phyloP scores from a whole-genome alignment of 352 stramenopile species.

The Phytophthora quininea region DNA sequence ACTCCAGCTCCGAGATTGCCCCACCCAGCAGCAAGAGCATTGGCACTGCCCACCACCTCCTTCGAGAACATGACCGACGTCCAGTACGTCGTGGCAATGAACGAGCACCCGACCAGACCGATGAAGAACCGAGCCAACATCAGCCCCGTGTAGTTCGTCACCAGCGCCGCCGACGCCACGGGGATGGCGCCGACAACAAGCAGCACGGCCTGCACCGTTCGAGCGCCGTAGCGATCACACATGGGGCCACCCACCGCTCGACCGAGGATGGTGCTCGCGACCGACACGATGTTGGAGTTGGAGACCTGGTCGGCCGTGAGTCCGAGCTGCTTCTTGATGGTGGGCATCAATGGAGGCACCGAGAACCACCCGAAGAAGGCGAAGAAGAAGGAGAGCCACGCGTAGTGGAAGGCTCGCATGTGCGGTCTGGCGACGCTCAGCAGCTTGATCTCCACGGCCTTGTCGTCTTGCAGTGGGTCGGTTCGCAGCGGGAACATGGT shows the following conservation, averaged over 20 bases:
- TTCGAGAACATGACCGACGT: conserved; percentile 93
- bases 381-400: conserved; percentile 94
- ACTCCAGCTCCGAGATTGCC: conserved; percentile 93
- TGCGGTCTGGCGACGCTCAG: conserved; percentile 63
- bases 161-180: conserved; percentile 80
- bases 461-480: conserved; percentile 40
- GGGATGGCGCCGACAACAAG: conserved; percentile 83
- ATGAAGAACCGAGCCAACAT: conserved; percentile 93
- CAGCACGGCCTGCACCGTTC: conserved; percentile 79
- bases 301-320: conserved; percentile 87
- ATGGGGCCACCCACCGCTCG: conserved; percentile 90
- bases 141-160: conserved; percentile 77
- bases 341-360: conserved; percentile 92
- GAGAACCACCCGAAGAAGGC: conserved; percentile 96
- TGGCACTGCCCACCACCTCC: conserved; percentile 92
- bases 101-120: conserved; percentile 91
- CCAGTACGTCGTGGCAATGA: conserved; percentile 95
- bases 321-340: conserved; percentile 85
- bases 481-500: conserved; percentile 42
- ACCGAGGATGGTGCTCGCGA: conserved; percentile 90
- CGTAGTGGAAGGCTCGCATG: conserved; percentile 94
- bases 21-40: conserved; percentile 92
- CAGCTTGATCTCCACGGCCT: conserved; percentile 36
- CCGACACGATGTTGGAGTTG: conserved; percentile 91
- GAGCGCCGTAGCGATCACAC: conserved; percentile 92